A percentile compares a stretch with the other conserved stretches of the same genome.
Evolutionary conservation across 2,329 filamentous ascomycete species (phyloP).

Genomic region (Pseudomassariella vexata): DNA sequence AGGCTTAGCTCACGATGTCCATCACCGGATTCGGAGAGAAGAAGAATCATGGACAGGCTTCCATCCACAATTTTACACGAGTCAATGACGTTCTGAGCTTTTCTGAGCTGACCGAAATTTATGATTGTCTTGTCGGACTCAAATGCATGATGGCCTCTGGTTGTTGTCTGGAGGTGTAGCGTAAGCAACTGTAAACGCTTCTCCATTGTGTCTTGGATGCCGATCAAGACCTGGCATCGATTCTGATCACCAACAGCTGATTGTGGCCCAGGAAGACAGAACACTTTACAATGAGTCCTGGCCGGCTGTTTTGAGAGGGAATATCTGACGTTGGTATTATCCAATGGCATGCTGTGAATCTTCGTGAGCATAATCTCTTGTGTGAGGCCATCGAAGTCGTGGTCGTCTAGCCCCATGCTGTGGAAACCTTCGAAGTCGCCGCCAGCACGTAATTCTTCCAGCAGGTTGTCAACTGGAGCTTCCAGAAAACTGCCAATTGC

Average conservation of each 20-base stretch:
- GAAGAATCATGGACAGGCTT: slow-evolving; percentile 60
- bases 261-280: slow-evolving; percentile 57
- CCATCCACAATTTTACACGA: slow-evolving; percentile 67
- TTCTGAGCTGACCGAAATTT: slow-evolving; percentile 43
- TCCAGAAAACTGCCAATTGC: slow-evolving; percentile 59
- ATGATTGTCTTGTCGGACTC: slow-evolving; percentile 35
- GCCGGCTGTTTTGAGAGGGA: slow-evolving; percentile 49
- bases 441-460: slow-evolving; percentile 61
- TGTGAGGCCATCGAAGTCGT: slow-evolving; percentile 64
- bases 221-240: slow-evolving; percentile 55
- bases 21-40: slow-evolving; percentile 59
- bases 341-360: slow-evolving; percentile 60
- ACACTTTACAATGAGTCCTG: slow-evolving; percentile 54
- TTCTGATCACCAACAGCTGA: slow-evolving; percentile 48
- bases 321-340: slow-evolving; percentile 56
- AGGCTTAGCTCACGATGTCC: slow-evolving; percentile 63
- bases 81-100: slow-evolving; percentile 64
- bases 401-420: slow-evolving; percentile 67
- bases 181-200: slow-evolving; percentile 63
- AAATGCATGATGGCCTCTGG: slow-evolving; percentile 10
- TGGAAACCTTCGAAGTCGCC: slow-evolving; percentile 63
- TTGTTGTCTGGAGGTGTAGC: slow-evolving; percentile 44
- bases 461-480: slow-evolving; percentile 60
- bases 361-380: slow-evolving; percentile 69
- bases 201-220: slow-evolving; percentile 64